Evolutionary conservation across 768 basidiomycete genomes (phyloP).

Genomic region (Leccinum uliginosum): DNA sequence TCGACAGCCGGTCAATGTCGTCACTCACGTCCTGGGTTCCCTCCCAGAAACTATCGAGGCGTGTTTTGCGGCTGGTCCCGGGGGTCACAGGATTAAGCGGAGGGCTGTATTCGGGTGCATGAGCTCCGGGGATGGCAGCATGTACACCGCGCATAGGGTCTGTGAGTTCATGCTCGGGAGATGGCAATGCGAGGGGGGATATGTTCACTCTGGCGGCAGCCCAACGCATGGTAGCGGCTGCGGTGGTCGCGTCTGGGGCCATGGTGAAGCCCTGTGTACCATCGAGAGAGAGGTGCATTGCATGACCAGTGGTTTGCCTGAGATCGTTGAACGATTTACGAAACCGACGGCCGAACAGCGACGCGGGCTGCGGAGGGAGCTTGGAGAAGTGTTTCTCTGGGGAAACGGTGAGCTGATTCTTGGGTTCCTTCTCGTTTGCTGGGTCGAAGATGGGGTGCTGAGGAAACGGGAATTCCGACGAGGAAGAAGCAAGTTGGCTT

Average conservation of each 20-base stretch:
- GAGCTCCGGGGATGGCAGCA: slow-evolving; percentile 61
- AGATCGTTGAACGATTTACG: slow-evolving; percentile 46
- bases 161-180: slow-evolving; percentile 86
- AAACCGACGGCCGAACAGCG: slow-evolving; percentile 36
- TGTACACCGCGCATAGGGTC: slow-evolving; percentile 83
- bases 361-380: slow-evolving; percentile 21
- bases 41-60: slow-evolving; percentile 72
- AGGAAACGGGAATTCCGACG: slow-evolving; percentile 10
- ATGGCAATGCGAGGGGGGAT: slow-evolving; percentile 82
- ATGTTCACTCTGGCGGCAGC: slow-evolving; percentile 82
- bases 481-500: slow-evolving; percentile 1
- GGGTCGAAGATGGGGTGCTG: slow-evolving; percentile 11
- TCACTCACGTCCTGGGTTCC: slow-evolving; percentile 66
- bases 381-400: slow-evolving; percentile 27
- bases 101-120: slow-evolving; percentile 35
- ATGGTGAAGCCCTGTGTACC: slow-evolving; percentile 27
- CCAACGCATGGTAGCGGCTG: slow-evolving; percentile 80
- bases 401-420: slow-evolving; percentile 15
- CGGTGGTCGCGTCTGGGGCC: slow-evolving; percentile 54
- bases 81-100: slow-evolving; percentile 40
- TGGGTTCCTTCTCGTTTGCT: slow-evolving; percentile 17
- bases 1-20: slow-evolving; percentile 19
- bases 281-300: slow-evolving; percentile 26
- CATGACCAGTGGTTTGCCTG: slow-evolving; percentile 29
- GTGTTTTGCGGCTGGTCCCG: slow-evolving; percentile 48